Percentiles rank a stretch among this genome's conserved stretches.
Conservation (phyloP, 2,329 filamentous ascomycete species). For the Clarireedia sp. region DNA sequence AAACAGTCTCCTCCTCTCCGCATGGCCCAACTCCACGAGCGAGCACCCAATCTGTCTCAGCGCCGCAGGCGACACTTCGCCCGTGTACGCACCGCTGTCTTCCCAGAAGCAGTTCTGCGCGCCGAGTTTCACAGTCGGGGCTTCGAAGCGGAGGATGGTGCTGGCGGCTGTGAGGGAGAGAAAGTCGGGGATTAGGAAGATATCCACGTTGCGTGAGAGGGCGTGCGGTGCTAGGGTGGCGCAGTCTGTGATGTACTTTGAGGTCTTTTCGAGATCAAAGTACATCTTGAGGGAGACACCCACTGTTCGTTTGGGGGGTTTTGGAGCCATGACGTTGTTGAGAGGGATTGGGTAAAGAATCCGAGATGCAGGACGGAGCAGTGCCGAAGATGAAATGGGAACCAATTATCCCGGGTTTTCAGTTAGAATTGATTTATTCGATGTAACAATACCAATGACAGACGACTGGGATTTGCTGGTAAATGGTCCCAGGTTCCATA, state of each 20-base stretch:
- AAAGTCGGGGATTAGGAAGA: slow-evolving; percentile 75
- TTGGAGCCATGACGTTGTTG: slow-evolving; percentile 17
- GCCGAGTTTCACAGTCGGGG: slow-evolving; percentile 52
- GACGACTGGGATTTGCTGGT: no score
- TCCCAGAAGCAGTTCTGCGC: slow-evolving; percentile 71
- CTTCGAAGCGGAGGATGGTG: slow-evolving; percentile 37
- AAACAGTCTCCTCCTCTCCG: slow-evolving; percentile 66
- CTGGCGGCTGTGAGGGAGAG: slow-evolving; percentile 52
- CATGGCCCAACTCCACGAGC: slow-evolving; percentile 74
- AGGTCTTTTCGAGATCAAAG: slow-evolving; percentile 60
- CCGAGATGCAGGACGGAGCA: no score
- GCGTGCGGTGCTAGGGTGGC: slow-evolving; percentile 36
- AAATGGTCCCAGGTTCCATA: background rate
- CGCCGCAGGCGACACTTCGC: slow-evolving; percentile 63
- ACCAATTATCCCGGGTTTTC: background rate
- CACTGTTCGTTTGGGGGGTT: slow-evolving; percentile 51
- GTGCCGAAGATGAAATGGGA: no score
- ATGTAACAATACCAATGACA: no score
- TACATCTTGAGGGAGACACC: slow-evolving; percentile 76
- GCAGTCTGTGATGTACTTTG: slow-evolving; percentile 45
- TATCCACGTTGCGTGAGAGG: slow-evolving; percentile 47
- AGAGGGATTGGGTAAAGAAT: background rate
- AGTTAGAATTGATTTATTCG: background rate
- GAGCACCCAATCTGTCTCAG: slow-evolving; percentile 60
- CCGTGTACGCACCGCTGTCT: slow-evolving; percentile 65